These are phyloP conservation scores for Hyphopichia khmerensis DNA, from an alignment of 1,139 yeast species.

Conservation along the genomic window DNA sequence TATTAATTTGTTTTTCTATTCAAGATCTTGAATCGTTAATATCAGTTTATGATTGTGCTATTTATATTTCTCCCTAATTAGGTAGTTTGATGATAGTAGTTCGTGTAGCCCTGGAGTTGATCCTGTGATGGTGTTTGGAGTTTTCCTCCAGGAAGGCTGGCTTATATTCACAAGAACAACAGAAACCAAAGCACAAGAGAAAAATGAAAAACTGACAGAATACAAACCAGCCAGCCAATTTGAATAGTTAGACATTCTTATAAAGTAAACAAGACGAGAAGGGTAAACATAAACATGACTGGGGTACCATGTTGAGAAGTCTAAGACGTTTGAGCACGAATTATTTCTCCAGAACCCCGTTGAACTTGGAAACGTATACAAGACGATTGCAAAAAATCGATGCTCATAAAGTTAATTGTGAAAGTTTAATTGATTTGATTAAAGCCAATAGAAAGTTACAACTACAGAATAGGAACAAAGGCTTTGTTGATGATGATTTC, in stretches of 20 bases:
- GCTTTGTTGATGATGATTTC: slow-evolving; percentile 7
- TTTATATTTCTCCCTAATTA: slow-evolving; percentile 6
- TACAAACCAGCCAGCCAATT: no score
- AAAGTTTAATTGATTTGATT: slow-evolving; percentile 13
- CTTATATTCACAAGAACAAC: no score
- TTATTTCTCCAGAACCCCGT: slow-evolving; percentile 21
- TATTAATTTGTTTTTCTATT: no score
- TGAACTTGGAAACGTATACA: slow-evolving; percentile 27
- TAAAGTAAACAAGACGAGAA: neutral
- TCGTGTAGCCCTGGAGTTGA: neutral
- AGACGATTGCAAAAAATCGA: slow-evolving; percentile 13
- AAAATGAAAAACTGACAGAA: no score
- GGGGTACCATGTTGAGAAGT: neutral
- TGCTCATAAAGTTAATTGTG: no score
- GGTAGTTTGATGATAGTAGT: slow-evolving; percentile 9
- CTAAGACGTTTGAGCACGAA: neutral
- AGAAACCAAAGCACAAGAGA: no score
- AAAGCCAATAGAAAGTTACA: slow-evolving; percentile 23
- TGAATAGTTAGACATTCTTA: no score
- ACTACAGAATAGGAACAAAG: slow-evolving; percentile 4
- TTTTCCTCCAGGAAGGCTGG: neutral
- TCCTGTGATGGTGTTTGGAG: neutral
- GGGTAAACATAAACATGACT: neutral
- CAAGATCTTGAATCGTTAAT: neutral
- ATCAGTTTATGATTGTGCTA: neutral